Percentiles rank a stretch among this genome's conserved stretches.
phyloP scores from a whole-genome alignment of 108 stramenopile species.

The Hondaea fermentalgiana region DNA sequence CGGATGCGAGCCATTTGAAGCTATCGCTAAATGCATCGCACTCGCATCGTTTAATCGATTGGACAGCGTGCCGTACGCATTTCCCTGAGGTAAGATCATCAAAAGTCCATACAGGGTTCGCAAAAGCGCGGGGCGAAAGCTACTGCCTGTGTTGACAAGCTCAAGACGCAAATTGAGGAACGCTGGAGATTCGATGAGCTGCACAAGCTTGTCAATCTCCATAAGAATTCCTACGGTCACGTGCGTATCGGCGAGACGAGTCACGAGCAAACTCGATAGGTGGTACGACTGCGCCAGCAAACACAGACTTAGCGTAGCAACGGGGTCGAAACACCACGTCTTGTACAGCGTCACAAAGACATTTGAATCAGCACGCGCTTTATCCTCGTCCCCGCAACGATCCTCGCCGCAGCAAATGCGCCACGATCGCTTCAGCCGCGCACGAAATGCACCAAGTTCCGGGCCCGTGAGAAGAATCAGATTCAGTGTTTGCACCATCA shows the following conservation, averaged over 20 bases:
- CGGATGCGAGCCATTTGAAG: not conserved
- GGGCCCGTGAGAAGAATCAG: constrained; percentile 88
- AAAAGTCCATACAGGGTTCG: constrained; percentile 86
- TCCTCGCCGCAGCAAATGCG: not conserved
- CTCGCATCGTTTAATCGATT: constrained; percentile 16
- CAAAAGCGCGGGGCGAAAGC: constrained; percentile 67
- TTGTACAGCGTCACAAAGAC: constrained; percentile 75
- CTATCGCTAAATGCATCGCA: constrained; percentile 20
- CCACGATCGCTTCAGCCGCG: constrained; percentile 40
- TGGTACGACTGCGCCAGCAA: constrained; percentile 89
- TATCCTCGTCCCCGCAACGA: not conserved
- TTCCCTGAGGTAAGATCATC: constrained; percentile 78
- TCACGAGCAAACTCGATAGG: constrained; percentile 76
- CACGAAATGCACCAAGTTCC: constrained; percentile 78
- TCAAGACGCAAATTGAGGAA: constrained; percentile 90
- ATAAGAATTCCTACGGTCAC: constrained; percentile 92
- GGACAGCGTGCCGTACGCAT: constrained; percentile 25
- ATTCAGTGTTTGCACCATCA: constrained; percentile 95
- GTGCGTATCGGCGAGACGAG: constrained; percentile 73
- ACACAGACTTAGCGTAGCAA: constrained; percentile 88
- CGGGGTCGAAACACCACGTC: constrained; percentile 95
- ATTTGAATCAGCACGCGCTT: constrained; percentile 19
- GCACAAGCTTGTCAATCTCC: constrained; percentile 94
- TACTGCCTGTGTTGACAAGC: constrained; percentile 33
- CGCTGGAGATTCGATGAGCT: constrained; percentile 91